A percentile compares a stretch with the other conserved stretches of the same genome.
These are phyloP conservation scores for Calvatia gigantea DNA, from an alignment of 768 basidiomycete species.

Conservation along the genomic window DNA sequence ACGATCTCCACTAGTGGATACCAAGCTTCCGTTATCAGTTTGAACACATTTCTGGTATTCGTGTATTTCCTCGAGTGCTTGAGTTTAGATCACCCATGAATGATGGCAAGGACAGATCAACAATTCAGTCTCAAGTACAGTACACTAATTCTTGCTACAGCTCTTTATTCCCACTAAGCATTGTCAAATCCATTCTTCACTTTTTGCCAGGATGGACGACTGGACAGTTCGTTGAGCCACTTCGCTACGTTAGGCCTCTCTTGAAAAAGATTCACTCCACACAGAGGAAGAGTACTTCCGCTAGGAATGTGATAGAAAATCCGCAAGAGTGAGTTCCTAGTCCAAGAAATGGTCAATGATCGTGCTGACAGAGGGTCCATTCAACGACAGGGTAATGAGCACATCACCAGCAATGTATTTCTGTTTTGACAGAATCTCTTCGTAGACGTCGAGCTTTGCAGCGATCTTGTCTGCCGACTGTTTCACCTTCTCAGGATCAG, in stretches of 20 bases:
- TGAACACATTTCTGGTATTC: too few species aligned
- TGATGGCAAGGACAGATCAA: too few species aligned
- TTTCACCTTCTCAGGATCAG: constrained; percentile 26
- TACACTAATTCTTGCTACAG: too few species aligned
- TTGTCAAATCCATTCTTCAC: constrained; percentile 27
- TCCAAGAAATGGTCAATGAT: too few species aligned
- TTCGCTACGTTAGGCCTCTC: constrained; percentile 41
- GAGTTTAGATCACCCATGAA: too few species aligned
- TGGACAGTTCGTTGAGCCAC: constrained; percentile 51
- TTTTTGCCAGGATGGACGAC: constrained; percentile 42
- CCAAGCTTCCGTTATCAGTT: too few species aligned
- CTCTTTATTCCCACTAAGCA: too few species aligned
- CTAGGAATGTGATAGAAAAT: constrained; percentile 43
- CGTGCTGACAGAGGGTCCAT: background rate
- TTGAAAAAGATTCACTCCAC: constrained; percentile 22
- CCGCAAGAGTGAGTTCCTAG: constrained; percentile 40
- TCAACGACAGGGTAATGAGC: background rate
- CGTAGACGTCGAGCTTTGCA: constrained; percentile 41
- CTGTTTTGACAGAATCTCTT: constrained; percentile 40
- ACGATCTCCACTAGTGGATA: too few species aligned
- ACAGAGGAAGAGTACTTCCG: constrained; percentile 18
- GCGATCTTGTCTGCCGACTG: constrained; percentile 22
- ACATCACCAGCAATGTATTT: constrained; percentile 45
- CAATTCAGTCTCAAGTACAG: too few species aligned
- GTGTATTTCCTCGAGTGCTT: too few species aligned